Conservation (phyloP, 176 grass and related monocot species). For the bread wheat (Triticum aestivum) region DNA sequence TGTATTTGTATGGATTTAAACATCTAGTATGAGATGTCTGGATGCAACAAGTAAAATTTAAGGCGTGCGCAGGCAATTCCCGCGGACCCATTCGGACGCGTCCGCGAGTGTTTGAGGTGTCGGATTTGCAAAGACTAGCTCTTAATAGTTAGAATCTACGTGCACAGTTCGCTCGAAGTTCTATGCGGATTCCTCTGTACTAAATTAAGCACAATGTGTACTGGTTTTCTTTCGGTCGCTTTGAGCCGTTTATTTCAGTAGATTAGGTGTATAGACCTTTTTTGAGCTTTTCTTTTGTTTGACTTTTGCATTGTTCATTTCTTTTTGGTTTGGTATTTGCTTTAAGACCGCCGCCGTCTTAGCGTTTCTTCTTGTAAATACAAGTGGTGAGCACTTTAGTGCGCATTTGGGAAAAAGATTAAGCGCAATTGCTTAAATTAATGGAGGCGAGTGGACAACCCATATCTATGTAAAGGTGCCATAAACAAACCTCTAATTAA, state of each 20-base stretch:
- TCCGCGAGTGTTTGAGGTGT: too few relatives aligned
- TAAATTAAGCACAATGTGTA: background rate
- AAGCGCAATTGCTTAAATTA: background rate
- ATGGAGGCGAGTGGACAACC: background rate
- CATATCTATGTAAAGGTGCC: background rate
- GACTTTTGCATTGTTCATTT: background rate
- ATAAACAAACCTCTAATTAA: background rate
- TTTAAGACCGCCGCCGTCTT: background rate
- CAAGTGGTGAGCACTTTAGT: background rate
- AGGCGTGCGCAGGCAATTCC: too few relatives aligned
- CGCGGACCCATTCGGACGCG: too few relatives aligned
- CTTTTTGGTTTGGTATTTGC: background rate
- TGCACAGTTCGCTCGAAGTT: background rate
- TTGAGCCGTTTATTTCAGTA: too few relatives aligned
- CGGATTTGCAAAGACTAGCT: too few relatives aligned
- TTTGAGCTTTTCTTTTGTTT: background rate
- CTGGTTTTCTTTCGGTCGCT: background rate
- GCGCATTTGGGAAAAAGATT: background rate
- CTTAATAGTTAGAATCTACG: too few relatives aligned
- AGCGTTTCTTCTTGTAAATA: background rate
- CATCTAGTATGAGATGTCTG: too few relatives aligned
- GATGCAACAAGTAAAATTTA: too few relatives aligned
- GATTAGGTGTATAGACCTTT: background rate
- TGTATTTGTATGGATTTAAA: too few relatives aligned
- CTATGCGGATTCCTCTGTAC: background rate